Conservation (phyloP, 257 asterid species). For the Solanum pinnatisectum region DNA sequence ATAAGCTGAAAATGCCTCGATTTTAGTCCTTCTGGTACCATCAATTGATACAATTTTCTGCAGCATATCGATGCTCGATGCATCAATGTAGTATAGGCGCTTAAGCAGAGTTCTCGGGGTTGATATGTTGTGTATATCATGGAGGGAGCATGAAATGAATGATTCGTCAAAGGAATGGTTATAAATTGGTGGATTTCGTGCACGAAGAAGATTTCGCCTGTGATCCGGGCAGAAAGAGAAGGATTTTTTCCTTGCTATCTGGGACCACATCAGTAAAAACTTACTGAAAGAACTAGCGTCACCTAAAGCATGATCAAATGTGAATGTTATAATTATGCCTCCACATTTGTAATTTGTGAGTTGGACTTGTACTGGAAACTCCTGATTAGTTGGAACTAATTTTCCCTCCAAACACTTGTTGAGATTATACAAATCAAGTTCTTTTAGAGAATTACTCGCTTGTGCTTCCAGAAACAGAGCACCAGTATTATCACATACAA, state of each 20-base stretch:
- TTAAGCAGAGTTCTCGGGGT: conserved; percentile 22
- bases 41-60: conserved; percentile 21
- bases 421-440: conserved; percentile 38
- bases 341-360: conserved; percentile 34
- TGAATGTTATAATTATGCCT: conserved; percentile 31
- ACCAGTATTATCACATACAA: conserved; percentile 37
- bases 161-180: conserved; percentile 30
- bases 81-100: conserved; percentile 29
- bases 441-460: conserved; percentile 21
- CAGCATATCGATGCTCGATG: conserved; percentile 17
- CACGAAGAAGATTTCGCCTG: conserved; percentile 20
- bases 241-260: conserved; percentile 23
- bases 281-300: conserved; percentile 47
- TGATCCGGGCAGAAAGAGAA: conserved; percentile 35
- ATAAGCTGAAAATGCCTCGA: conserved; percentile 46
- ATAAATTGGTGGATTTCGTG: conserved; percentile 30
- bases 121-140: conserved; percentile 28
- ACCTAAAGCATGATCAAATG: conserved; percentile 58
- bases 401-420: conserved; percentile 23
- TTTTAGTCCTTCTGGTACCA: conserved; percentile 34
- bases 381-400: conserved; percentile 13
- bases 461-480: conserved; percentile 38
- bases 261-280: conserved; percentile 42
- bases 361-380: conserved; percentile 31
- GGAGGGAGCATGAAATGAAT: conserved; percentile 45